phyloP scores from a whole-genome alignment of 768 basidiomycete genomes.

The Crepidotus variabilis region DNA sequence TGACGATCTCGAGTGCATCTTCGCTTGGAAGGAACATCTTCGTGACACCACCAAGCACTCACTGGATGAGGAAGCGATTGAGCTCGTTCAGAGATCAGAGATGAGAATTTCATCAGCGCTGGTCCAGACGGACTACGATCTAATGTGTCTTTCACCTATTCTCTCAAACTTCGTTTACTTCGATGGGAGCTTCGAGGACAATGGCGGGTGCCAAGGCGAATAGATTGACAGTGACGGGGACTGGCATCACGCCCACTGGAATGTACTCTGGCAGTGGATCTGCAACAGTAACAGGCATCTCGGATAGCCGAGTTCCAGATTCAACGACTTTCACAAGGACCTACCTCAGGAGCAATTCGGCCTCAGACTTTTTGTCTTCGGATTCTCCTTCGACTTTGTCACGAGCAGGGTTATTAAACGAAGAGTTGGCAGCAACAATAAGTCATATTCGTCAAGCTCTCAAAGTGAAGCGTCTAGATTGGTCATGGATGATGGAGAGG shows the following conservation, averaged over 20 bases:
- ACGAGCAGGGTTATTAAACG: slow-evolving; percentile 56
- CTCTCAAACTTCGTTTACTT: slow-evolving; percentile 21
- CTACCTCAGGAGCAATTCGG: slow-evolving; percentile 34
- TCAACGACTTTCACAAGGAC: slow-evolving; percentile 51
- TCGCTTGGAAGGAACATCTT: slow-evolving; percentile 38
- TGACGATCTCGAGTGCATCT: slow-evolving; percentile 68
- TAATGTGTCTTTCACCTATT: slow-evolving; percentile 34
- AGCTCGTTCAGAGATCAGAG: slow-evolving; percentile 24
- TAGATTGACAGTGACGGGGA: too few species aligned
- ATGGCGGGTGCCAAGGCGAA: too few species aligned
- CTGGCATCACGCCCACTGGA: slow-evolving; percentile 28
- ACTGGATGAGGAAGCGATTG: slow-evolving; percentile 26
- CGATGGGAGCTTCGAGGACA: background rate
- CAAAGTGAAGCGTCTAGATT: slow-evolving; percentile 25
- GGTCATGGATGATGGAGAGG: slow-evolving; percentile 42
- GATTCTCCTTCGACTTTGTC: slow-evolving; percentile 54
- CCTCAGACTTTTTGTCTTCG: slow-evolving; percentile 31
- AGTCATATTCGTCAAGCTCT: slow-evolving; percentile 38
- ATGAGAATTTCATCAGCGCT: slow-evolving; percentile 39
- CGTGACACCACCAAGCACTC: slow-evolving; percentile 36
- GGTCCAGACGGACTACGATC: slow-evolving; percentile 28
- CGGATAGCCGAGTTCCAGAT: slow-evolving; percentile 46
- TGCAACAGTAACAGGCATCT: background rate
- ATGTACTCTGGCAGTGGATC: background rate
- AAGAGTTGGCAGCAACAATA: slow-evolving; percentile 37